Evolutionary conservation across 2,329 filamentous ascomycete species (phyloP).

Genomic region (Geoglossum cookeanum): DNA sequence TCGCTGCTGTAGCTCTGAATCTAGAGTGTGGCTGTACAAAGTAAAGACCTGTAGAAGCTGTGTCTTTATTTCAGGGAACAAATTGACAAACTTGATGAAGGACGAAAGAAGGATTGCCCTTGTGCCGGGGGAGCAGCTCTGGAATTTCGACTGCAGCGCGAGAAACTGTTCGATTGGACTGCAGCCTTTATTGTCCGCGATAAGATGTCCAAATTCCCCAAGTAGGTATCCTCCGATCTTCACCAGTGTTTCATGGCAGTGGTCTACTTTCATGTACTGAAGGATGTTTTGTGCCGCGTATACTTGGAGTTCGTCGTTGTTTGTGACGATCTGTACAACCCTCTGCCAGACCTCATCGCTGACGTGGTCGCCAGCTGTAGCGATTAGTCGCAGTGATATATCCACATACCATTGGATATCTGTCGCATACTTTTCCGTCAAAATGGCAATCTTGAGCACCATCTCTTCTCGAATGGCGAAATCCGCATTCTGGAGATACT

Average conservation of each 20-base stretch:
- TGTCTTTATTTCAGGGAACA: slow-evolving; percentile 96
- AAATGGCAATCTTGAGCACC: slow-evolving; percentile 95
- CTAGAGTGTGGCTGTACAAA: slow-evolving; percentile 81
- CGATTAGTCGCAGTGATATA: slow-evolving; percentile 82
- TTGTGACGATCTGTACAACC: slow-evolving; percentile 96
- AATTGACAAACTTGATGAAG: slow-evolving; percentile 93
- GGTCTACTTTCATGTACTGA: slow-evolving; percentile 77
- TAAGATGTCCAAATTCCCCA: slow-evolving; percentile 90
- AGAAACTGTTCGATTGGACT: slow-evolving; percentile 96
- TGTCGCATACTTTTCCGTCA: slow-evolving; percentile 96
- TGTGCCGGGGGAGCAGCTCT: slow-evolving; percentile 72
- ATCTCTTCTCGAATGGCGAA: slow-evolving; percentile 98
- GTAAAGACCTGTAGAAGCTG: slow-evolving; percentile 82
- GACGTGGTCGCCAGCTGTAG: slow-evolving; percentile 93
- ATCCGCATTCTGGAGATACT: slow-evolving; percentile 89
- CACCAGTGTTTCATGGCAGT: slow-evolving; percentile 90
- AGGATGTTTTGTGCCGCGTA: slow-evolving; percentile 90
- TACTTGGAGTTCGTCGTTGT: slow-evolving; percentile 94
- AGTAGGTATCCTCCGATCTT: slow-evolving; percentile 95
- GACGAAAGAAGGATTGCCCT: slow-evolving; percentile 86
- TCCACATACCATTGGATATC: slow-evolving; percentile 99
- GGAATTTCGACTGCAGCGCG: slow-evolving; percentile 76
- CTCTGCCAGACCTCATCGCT: slow-evolving; percentile 99
- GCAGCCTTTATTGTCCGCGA: slow-evolving; percentile 79
- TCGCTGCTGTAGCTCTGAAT: slow-evolving; percentile 88